A percentile compares a stretch with the other conserved stretches of the same genome.
phyloP scores from a whole-genome alignment of 1,284 basidiomycete genomes.

The Golubevia sp. region DNA sequence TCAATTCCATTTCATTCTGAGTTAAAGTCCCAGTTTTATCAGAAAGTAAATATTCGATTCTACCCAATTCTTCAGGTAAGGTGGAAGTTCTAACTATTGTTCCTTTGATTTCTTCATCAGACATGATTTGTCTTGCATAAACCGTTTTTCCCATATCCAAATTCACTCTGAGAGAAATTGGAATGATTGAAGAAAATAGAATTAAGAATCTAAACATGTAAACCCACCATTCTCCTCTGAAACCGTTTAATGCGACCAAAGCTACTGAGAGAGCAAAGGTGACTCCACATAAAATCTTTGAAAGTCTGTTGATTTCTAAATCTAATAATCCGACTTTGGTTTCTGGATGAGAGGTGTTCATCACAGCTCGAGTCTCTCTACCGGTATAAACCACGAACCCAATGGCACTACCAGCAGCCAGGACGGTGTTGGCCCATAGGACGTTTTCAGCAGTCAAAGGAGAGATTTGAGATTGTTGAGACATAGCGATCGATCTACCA shows the following conservation, averaged over 20 bases:
- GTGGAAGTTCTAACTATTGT: constrained; percentile 97
- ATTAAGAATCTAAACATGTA: constrained; percentile 97
- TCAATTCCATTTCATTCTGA: constrained; percentile 99
- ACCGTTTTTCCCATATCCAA: constrained; percentile 99
- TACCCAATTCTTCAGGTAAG: constrained; percentile 91
- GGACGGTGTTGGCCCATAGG: constrained; percentile 95
- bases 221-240: constrained; percentile 92
- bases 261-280: constrained; percentile 89
- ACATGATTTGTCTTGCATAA: constrained; percentile 93
- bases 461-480: constrained; percentile 41
- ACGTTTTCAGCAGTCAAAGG: constrained; percentile 82
- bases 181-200: constrained; percentile 97
- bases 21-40: constrained; percentile 99
- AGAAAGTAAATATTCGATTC: constrained; percentile 92
- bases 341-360: constrained; percentile 96
- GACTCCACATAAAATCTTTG: constrained; percentile 94
- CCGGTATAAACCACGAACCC: constrained; percentile 95
- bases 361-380: constrained; percentile 91
- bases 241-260: constrained; percentile 93
- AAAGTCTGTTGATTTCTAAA: constrained; percentile 90
- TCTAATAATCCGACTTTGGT: constrained; percentile 93
- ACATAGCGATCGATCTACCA: constrained; percentile 61
- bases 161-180: constrained; percentile 96
- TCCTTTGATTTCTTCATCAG: constrained; percentile 85
- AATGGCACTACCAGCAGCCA: constrained; percentile 90